Evolutionary conservation across 768 basidiomycete genomes (phyloP), one percentile per base, ranked within the genome.

Genomic region (Solioccasus polychromus): DNA sequence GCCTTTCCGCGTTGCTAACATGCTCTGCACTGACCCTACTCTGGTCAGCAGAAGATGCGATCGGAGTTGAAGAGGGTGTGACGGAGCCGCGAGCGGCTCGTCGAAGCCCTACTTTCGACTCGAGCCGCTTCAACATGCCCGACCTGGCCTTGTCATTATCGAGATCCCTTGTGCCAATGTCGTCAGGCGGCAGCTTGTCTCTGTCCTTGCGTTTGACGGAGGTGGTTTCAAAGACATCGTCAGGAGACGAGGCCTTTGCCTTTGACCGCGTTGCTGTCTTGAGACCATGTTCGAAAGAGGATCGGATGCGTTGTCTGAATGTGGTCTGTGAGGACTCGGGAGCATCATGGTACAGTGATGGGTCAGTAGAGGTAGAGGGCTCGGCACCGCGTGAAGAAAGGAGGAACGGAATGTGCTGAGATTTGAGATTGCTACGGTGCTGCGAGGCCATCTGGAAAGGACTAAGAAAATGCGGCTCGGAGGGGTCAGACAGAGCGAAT

Each of bases 261-360:
- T 71, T 79, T 28, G 81, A 78, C 42, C 80, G 74, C 10, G 82
- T 82, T 41, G 82, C 82, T 11, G 77, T 75, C 39, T 82, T 78
- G 30, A 88, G 52, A 55, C 78, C 81, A 52, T 85, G 80, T 56
- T 84, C 84, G 19, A 88, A 65, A 5, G 83, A 78, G 3, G 83
- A 78, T 44, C 81, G 79, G 45, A 88, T 66, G 32, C 83, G 78
- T 57, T 76, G 59, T 9, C 35, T 77, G 59, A 88, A 80, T 5
- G 82, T 71, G 56, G 72, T 80, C 31, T 76, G 71, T 0, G 69
- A 60, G 15, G 74, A 62, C 39, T 75, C 73, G 24, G 71, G 64
- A 9, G 59, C 48, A 34, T 65, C 68, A 55, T 51, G 63, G 52
- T 46, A 59, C 36, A 48, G 4, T 18, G 50, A 46, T 1, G 39